These are phyloP conservation scores for Aphanocladium album DNA, from an alignment of 2,329 filamentous ascomycete species.

Conservation along the genomic window DNA sequence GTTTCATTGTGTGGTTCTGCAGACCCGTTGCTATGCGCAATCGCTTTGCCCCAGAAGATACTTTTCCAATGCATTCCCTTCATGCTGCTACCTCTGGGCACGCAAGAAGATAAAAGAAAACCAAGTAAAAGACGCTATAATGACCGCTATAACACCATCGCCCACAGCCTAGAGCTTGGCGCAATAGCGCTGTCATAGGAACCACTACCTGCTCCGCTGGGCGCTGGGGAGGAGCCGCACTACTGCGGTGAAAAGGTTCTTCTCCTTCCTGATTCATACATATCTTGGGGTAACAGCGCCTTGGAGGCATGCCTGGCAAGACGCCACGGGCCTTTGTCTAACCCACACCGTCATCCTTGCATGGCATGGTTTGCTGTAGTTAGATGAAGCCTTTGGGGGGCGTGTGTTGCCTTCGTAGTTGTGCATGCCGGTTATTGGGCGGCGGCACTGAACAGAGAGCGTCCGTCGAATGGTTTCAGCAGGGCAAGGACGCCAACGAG, in stretches of 20 bases:
- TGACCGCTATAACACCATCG: not conserved
- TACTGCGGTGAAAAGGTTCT: not conserved
- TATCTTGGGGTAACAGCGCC: not conserved
- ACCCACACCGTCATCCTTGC: not conserved
- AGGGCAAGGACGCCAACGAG: no score
- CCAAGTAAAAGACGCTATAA: not conserved
- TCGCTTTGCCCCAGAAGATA: not conserved
- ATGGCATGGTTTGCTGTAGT: not conserved
- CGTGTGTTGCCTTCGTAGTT: not conserved
- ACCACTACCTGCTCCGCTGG: not conserved
- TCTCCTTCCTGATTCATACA: conserved; percentile 5
- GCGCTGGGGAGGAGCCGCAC: not conserved
- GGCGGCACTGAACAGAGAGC: not conserved
- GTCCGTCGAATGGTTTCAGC: no score
- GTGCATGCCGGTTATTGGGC: not conserved
- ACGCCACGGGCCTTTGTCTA: not conserved
- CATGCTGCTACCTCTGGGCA: not conserved
- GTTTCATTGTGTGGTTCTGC: not conserved
- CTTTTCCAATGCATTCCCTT: not conserved
- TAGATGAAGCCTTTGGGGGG: not conserved
- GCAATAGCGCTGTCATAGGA: not conserved
- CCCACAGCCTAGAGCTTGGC: not conserved
- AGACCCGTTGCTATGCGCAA: not conserved
- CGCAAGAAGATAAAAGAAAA: not conserved
- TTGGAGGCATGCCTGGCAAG: not conserved